These are phyloP conservation scores for Anisodus acutangulus DNA, from an alignment of 257 asterid genomes.

Conservation along the genomic window DNA sequence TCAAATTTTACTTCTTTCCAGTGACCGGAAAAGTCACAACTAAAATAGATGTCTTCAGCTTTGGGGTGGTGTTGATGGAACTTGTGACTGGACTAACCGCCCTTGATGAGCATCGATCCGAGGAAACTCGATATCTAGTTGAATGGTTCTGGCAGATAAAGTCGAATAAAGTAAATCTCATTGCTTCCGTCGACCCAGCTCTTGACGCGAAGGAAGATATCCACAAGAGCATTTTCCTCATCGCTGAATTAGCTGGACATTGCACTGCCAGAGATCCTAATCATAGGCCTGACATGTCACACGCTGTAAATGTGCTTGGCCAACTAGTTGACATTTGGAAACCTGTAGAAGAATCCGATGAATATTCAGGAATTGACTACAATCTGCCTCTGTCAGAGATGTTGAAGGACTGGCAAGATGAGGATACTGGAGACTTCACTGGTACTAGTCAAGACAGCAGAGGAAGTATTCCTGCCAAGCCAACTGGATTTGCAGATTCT, in stretches of 20 bases:
- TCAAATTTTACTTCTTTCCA: conserved; percentile 30
- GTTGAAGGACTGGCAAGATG: conserved; percentile 75
- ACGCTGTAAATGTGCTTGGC: conserved; percentile 61
- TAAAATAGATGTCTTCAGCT: conserved; percentile 83
- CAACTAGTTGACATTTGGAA: conserved; percentile 65
- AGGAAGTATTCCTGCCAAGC: conserved; percentile 68
- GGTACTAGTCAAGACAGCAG: conserved; percentile 60
- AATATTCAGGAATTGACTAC: conserved; percentile 43
- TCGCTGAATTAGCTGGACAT: conserved; percentile 73
- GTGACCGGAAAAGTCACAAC: conserved; percentile 81
- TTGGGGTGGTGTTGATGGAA: conserved; percentile 80
- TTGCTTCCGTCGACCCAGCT: conserved; percentile 64
- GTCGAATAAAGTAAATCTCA: conserved; percentile 44
- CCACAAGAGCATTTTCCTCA: conserved; percentile 45
- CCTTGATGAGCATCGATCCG: conserved; percentile 68
- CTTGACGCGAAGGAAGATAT: conserved; percentile 54
- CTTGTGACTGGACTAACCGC: conserved; percentile 72
- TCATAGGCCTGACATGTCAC: conserved; percentile 86
- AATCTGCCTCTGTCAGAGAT: conserved; percentile 58
- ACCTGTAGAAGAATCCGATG: conserved; percentile 53
- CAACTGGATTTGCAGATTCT: conserved; percentile 64
- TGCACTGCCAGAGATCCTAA: conserved; percentile 77
- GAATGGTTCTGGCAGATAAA: conserved; percentile 79
- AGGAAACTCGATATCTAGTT: conserved; percentile 69
- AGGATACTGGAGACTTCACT: conserved; percentile 43